A percentile compares a stretch with the other conserved stretches of the same genome.
These are phyloP conservation scores for Platanthera guangdongensis DNA, from an alignment of 106 monocot species.

Conservation along the genomic window DNA sequence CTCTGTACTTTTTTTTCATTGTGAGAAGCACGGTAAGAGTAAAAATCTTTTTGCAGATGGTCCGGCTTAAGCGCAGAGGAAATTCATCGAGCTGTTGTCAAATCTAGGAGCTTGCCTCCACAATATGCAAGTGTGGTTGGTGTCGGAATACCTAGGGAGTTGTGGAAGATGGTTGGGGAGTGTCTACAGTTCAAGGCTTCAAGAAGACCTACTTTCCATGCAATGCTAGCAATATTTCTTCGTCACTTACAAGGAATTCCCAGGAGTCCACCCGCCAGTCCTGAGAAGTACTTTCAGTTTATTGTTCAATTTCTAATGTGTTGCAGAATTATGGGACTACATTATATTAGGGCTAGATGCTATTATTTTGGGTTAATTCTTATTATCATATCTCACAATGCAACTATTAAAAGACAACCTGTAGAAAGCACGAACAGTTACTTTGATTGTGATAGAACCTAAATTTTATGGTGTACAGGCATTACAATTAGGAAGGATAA, in stretches of 20 bases:
- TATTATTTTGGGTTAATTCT: background rate
- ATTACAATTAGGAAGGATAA: background rate
- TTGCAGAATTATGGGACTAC: background rate
- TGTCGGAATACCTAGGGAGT: conserved; percentile 87
- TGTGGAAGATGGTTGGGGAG: conserved; percentile 99
- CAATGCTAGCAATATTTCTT: conserved; percentile 92
- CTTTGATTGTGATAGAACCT: background rate
- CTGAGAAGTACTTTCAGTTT: conserved; percentile 66
- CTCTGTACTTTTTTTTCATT: background rate
- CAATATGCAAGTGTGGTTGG: conserved; percentile 96
- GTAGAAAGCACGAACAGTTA: no score
- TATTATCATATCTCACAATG: background rate
- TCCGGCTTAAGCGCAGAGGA: conserved; percentile 81
- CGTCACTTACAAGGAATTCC: conserved; percentile 88
- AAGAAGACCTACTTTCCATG: conserved; percentile 83
- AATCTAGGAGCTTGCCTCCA: conserved; percentile 61
- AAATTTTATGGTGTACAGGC: background rate
- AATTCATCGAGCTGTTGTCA: conserved; percentile 81
- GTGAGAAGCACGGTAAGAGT: conserved; percentile 11
- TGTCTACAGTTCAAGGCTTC: conserved; percentile 85
- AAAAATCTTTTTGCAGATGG: conserved; percentile 57
- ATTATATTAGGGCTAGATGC: background rate
- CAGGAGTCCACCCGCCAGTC: conserved; percentile 86
- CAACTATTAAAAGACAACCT: background rate
- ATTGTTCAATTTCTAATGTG: background rate